Percentiles rank a stretch among this genome's conserved stretches.
Evolutionary conservation across 2,329 filamentous ascomycete genomes (phyloP).

Genomic region (Plenodomus tracheiphilus): DNA sequence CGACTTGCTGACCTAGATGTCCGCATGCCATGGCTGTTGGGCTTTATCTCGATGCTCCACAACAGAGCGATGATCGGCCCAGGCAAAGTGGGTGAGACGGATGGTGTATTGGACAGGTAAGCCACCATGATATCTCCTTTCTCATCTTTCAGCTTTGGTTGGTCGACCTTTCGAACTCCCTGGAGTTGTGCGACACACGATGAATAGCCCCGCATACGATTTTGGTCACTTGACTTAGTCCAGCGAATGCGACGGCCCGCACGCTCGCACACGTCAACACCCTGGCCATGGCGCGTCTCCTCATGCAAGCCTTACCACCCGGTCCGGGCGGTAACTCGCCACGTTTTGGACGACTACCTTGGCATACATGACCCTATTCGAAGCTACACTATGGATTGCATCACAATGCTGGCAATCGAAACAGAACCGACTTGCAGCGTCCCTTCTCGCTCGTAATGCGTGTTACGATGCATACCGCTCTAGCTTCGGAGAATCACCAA

Average conservation of each 20-base stretch:
- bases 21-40: conserved; percentile 90
- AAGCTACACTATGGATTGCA: conserved; percentile 15
- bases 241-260: conserved; percentile 46
- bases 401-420: conserved; percentile 18
- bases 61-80: conserved; percentile 74
- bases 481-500: conserved; percentile 6
- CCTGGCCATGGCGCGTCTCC: conserved; percentile 39
- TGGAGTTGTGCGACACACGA: conserved; percentile 33
- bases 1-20: conserved; percentile 72
- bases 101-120: conserved; percentile 90
- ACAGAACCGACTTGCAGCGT: conserved; percentile 9
- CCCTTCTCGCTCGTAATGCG: conserved; percentile 7
- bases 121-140: conserved; percentile 48
- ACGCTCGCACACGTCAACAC: conserved; percentile 36
- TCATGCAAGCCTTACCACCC: conserved; percentile 41
- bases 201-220: conserved; percentile 56
- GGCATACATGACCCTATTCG: conserved; percentile 22
- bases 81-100: conserved; percentile 71
- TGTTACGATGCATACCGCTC: conserved; percentile 8
- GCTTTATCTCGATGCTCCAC: conserved; percentile 74
- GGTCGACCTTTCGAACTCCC: conserved; percentile 26
- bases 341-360: conserved; percentile 37
- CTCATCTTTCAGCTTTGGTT: conserved; percentile 35
- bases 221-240: conserved; percentile 64
- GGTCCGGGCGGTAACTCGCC: conserved; percentile 43